Evolutionary conservation across 805 yeast genomes (phyloP), one percentile per base, ranked within the genome.

Genomic region (Ascoidea rubescens): DNA sequence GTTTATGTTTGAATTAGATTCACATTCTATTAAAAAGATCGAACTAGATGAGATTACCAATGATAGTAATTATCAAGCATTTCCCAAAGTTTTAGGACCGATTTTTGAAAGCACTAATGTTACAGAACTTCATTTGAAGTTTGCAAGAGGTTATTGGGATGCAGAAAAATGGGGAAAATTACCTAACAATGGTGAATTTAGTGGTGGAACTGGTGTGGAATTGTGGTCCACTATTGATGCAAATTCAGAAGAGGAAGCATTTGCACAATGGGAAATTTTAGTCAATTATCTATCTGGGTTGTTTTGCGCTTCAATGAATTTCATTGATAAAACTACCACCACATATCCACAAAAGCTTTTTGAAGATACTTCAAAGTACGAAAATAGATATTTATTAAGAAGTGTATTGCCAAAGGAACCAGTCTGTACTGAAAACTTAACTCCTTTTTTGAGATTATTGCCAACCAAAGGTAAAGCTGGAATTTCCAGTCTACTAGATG

Each of bases 191-290:
- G 99, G 99, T 0, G 61, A 65, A 10, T 68, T 68, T 52, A 74
- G 89, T 51, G 99, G 99, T 33, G 98, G 98, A 2, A 84, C 91
- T 2, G 99, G 99, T 48, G 96, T 91, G 14, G 99, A 93, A 65
- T 61, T 93, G 7, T 89, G 95, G 89, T 90, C 97, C 0, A 72
- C 80, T 45, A 75, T 93, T 31, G 91, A 83, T 60, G 90, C 91
- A 0, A 67, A 63, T 1, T 59, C 71, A 30, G 68, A 76, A 48
- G 71, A 68, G 1, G 76, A 70, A 4, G 93, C 91, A 1, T 73
- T 75, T 56, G 58, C 64, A 5, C 71, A 77, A 47, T 93, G 99
- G 99, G 72, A 68, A 54, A 70, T 72, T 51, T 70, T 93, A 48
- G 81, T 85, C 5, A 84, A 87, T 59, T 76, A 84, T 1, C 69